These are phyloP conservation scores for Citrus mangshanensis DNA, from an alignment of 345 rosid species.

Conservation along the genomic window DNA sequence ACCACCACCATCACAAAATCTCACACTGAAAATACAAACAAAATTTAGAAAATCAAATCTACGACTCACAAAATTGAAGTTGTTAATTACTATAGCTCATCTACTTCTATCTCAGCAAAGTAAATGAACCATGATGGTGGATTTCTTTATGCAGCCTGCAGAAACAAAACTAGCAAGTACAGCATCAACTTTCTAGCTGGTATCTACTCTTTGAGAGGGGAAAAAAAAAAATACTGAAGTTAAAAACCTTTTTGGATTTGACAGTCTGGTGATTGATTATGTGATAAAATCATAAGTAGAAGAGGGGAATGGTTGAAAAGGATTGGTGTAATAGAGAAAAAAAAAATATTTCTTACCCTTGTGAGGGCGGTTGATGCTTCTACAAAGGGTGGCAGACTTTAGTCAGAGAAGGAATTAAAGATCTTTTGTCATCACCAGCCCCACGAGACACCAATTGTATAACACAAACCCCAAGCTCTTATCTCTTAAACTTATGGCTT, in stretches of 20 bases:
- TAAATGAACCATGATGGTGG: constrained; percentile 8
- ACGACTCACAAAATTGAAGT: background rate
- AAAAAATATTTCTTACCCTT: constrained; percentile 7
- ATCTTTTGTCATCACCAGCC: constrained; percentile 18
- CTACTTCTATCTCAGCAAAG: constrained; percentile 18
- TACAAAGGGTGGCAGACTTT: constrained; percentile 32
- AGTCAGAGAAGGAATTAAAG: constrained; percentile 19
- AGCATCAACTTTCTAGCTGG: background rate
- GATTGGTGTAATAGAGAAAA: background rate
- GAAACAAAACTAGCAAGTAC: background rate
- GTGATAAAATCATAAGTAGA: background rate
- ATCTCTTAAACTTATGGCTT: background rate
- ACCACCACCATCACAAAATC: constrained; percentile 17
- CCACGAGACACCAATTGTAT: constrained; percentile 13
- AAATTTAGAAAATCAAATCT: constrained; percentile 10
- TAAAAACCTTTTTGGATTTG: background rate
- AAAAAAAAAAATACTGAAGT: background rate
- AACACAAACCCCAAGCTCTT: background rate
- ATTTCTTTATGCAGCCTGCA: constrained; percentile 8
- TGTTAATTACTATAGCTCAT: constrained; percentile 2
- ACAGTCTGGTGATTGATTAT: background rate
- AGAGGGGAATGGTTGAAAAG: background rate
- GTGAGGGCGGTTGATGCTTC: constrained; percentile 26
- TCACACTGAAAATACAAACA: constrained; percentile 5
- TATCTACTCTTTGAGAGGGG: background rate